Conservation (phyloP, 2,329 filamentous ascomycete genomes). For the Cladosporium sp. region DNA sequence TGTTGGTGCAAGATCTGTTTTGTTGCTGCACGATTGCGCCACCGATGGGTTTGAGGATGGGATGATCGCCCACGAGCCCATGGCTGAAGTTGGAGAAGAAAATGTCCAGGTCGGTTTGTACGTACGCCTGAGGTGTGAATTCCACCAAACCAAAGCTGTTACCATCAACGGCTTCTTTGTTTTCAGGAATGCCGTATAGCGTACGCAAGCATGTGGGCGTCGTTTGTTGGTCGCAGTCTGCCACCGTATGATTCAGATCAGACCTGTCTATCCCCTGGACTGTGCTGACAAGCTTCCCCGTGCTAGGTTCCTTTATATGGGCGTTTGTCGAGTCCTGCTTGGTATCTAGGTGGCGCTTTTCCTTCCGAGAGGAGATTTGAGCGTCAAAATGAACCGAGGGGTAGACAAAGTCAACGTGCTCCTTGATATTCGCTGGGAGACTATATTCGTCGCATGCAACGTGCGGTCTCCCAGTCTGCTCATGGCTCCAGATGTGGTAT, state of each 20-base stretch:
- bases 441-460: constrained; percentile 38
- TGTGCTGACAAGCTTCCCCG: constrained; percentile 31
- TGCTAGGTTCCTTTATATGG: constrained; percentile 23
- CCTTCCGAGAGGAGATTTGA: not conserved
- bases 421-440: constrained; percentile 25
- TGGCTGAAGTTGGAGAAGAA: constrained; percentile 35
- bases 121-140: constrained; percentile 48
- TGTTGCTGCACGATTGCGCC: constrained; percentile 38
- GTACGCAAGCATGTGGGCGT: constrained; percentile 50
- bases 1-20: constrained; percentile 33
- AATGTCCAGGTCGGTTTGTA: constrained; percentile 32
- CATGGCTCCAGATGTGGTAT: constrained; percentile 45
- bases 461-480: constrained; percentile 36
- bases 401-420: constrained; percentile 34
- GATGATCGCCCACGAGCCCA: constrained; percentile 27
- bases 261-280: constrained; percentile 18
- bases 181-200: constrained; percentile 33
- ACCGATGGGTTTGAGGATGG: constrained; percentile 29
- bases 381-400: constrained; percentile 39
- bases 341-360: constrained; percentile 6
- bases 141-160: constrained; percentile 53
- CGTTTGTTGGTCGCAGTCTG: constrained; percentile 50
- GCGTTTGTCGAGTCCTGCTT: constrained; percentile 21
- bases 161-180: constrained; percentile 36
- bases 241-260: constrained; percentile 29